Base-by-base conservation (phyloP, 176 grass and related monocot species). In the Phoenix roebelenii region DNA sequence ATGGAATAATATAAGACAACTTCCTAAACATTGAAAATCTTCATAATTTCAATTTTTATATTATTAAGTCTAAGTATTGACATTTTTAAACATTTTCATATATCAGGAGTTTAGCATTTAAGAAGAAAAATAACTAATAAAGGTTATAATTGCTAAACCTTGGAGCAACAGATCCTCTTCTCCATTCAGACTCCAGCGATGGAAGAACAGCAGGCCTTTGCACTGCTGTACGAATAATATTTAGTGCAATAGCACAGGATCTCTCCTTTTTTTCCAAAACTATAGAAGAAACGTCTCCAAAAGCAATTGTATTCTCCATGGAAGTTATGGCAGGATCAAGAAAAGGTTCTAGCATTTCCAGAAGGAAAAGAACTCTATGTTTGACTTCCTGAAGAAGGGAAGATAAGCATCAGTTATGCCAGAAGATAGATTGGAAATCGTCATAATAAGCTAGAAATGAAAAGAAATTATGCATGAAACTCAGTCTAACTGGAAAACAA, bases 281-380 rank as follows among this genome's bases (percentile, higher is more conserved):
- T 60, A 81, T 58, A 67, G 71, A 23, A 77, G 86, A 82, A 55
- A 79, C 70, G 63, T 72, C 80, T 70, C 75, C 77, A 82, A 87
- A 90, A 56, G 72, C 54, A 60, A 84, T 55, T 67, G 61, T 82
- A 55, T 85, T 72, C 60, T 77, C 72, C 58, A 64, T 79, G 30
- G 66, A 55, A 74, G 53, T 73, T 68, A 86, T 84, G 66, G 80
- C 69, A 74, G 84, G 91, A 57, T 90, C 68, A 7, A 90, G 71
- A 75, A 77, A 90, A 58, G 80, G 86, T 70, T 96, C 91, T 49
- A 96, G 78, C 91, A 96, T 90, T 83, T 96, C 86, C 74, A 90
- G 53, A 70, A 96, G 65, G 72, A 96, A 96, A 79, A 96, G 91
- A 58, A 96, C 59, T 67, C 79, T 85, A 79, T 85, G 80, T 68